These are phyloP conservation scores for Wickerhamiella parazyma DNA, from an alignment of 805 yeast genomes.

Conservation along the genomic window DNA sequence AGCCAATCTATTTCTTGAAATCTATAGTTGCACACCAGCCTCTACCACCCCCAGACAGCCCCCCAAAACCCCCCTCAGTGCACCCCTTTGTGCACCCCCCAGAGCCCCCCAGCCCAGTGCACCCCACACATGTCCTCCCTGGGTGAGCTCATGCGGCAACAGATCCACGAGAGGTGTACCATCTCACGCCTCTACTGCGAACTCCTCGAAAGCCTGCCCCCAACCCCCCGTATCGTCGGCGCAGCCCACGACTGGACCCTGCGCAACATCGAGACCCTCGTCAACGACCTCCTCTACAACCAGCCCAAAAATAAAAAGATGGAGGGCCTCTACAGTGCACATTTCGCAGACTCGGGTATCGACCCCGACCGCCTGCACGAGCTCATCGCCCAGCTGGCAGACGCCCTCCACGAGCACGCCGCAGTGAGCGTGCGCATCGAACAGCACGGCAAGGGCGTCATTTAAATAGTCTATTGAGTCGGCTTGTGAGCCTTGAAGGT, in stretches of 20 bases:
- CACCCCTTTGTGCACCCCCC: too few relatives aligned
- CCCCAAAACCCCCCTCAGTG: too few relatives aligned
- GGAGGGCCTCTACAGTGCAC: conserved; percentile 20
- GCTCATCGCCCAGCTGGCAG: conserved; percentile 19
- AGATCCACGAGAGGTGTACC: conserved; percentile 25
- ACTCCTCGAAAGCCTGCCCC: conserved; percentile 22
- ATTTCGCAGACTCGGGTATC: conserved; percentile 19
- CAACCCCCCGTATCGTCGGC: conserved; percentile 20
- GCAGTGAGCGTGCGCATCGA: conserved; percentile 21
- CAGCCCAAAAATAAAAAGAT: conserved; percentile 19
- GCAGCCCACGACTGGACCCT: conserved; percentile 27
- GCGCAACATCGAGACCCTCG: conserved; percentile 22
- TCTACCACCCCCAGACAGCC: too few relatives aligned
- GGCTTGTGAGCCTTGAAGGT: neutral
- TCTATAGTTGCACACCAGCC: too few relatives aligned
- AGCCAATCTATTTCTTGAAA: too few relatives aligned
- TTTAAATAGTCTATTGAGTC: conserved; percentile 10
- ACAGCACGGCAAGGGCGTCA: conserved; percentile 25
- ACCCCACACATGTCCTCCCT: conserved; percentile 5
- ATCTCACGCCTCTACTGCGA: conserved; percentile 22
- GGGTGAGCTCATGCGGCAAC: conserved; percentile 18
- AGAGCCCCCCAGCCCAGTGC: neutral
- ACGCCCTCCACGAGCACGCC: conserved; percentile 20
- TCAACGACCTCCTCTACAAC: conserved; percentile 21
- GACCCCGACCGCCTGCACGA: conserved; percentile 16